Evolutionary conservation across 306 rosid species (phyloP).

Genomic region (Betula pendula): DNA sequence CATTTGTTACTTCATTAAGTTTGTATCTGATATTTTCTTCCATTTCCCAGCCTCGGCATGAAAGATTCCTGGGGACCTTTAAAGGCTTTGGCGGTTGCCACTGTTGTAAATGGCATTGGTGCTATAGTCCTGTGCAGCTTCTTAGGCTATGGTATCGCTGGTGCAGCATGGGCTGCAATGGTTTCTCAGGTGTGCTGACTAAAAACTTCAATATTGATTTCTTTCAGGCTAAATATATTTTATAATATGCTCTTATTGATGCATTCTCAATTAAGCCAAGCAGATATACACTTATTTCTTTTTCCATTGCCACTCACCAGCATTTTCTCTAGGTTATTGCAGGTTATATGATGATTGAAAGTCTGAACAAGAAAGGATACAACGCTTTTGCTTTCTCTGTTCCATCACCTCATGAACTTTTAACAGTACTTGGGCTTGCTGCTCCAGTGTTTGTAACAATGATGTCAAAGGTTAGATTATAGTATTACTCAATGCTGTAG

Average conservation of each 20-base stretch:
- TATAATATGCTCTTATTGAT: slow-evolving; percentile 7
- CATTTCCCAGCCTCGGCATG: slow-evolving; percentile 68
- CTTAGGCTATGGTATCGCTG: slow-evolving; percentile 72
- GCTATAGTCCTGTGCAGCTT: slow-evolving; percentile 55
- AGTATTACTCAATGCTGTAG: slow-evolving; percentile 14
- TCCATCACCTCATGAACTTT: slow-evolving; percentile 68
- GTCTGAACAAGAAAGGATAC: slow-evolving; percentile 74
- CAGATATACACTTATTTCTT: slow-evolving; percentile 6
- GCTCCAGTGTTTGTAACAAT: slow-evolving; percentile 76
- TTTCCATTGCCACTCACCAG: slow-evolving; percentile 15
- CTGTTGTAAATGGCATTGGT: slow-evolving; percentile 59
- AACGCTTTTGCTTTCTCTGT: slow-evolving; percentile 59
- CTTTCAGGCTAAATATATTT: neutral
- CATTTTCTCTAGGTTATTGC: slow-evolving; percentile 65
- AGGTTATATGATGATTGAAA: slow-evolving; percentile 78
- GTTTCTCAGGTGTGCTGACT: slow-evolving; percentile 57
- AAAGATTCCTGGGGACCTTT: slow-evolving; percentile 94
- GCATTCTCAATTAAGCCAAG: slow-evolving; percentile 21
- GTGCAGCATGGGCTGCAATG: slow-evolving; percentile 92
- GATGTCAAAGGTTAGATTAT: slow-evolving; percentile 73
- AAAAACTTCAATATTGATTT: slow-evolving; percentile 32
- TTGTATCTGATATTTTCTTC: slow-evolving; percentile 11
- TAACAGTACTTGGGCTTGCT: slow-evolving; percentile 58
- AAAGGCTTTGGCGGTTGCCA: slow-evolving; percentile 73
- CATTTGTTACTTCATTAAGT: slow-evolving; percentile 14